These are phyloP conservation scores for Aspergillus sp. DNA, from an alignment of 2,329 filamentous ascomycete genomes.

Conservation along the genomic window DNA sequence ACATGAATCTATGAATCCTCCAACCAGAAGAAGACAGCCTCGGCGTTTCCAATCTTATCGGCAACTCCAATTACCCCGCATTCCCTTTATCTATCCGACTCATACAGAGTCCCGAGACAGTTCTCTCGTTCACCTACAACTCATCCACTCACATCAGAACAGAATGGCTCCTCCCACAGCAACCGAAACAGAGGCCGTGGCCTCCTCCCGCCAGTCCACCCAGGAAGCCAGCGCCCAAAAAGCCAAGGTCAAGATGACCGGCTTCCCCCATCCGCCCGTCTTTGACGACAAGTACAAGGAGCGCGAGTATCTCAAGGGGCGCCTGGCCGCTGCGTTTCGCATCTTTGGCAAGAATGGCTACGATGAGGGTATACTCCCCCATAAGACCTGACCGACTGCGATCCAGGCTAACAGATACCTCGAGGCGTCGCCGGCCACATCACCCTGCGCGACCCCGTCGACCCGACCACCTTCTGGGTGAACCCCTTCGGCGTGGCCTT, in stretches of 20 bases:
- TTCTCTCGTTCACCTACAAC: neutral
- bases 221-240: slow-evolving; percentile 24
- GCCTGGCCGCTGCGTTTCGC: slow-evolving; percentile 56
- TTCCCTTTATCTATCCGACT: neutral
- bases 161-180: slow-evolving; percentile 32
- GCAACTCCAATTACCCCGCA: neutral
- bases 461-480: slow-evolving; percentile 63
- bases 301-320: slow-evolving; percentile 54
- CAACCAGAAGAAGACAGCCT: neutral
- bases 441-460: slow-evolving; percentile 60
- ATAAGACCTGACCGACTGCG: too few species aligned
- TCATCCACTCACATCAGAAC: neutral
- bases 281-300: slow-evolving; percentile 47
- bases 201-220: slow-evolving; percentile 20
- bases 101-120: neutral
- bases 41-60: neutral
- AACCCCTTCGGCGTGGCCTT: slow-evolving; percentile 66
- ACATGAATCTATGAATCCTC: too few species aligned
- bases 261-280: slow-evolving; percentile 33
- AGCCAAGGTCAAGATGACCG: slow-evolving; percentile 30
- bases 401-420: neutral
- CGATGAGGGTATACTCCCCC: slow-evolving; percentile 43
- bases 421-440: slow-evolving; percentile 63
- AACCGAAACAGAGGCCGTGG: slow-evolving; percentile 23
- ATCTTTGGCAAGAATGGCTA: slow-evolving; percentile 59